Percentiles rank a stretch among this genome's conserved stretches.
phyloP scores from a whole-genome alignment of 371 early-diverging fungal species.

The Actinomortierella ambigua region DNA sequence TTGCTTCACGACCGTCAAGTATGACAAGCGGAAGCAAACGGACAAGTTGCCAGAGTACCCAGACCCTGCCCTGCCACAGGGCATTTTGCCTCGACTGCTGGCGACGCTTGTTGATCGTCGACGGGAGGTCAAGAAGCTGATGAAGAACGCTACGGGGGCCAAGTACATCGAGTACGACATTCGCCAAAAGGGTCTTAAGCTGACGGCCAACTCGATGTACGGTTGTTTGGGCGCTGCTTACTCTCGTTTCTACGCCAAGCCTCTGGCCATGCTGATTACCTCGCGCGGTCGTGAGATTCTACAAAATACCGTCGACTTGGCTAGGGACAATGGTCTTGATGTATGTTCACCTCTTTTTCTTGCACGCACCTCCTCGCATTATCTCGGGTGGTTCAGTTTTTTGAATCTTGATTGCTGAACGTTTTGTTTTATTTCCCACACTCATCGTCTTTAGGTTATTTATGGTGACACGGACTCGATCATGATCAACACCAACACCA shows the following conservation, averaged over 20 bases:
- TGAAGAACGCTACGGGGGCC: slow-evolving; percentile 75
- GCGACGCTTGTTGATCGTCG: slow-evolving; percentile 92
- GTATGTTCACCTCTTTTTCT: slow-evolving; percentile 54
- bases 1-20: slow-evolving; percentile 97
- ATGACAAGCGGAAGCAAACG: slow-evolving; percentile 50
- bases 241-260: slow-evolving; percentile 98
- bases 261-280: slow-evolving; percentile 98
- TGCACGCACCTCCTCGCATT: too few relatives aligned
- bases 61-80: slow-evolving; percentile 63
- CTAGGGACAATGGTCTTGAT: slow-evolving; percentile 77
- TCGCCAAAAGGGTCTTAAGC: slow-evolving; percentile 97
- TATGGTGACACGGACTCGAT: slow-evolving; percentile 99
- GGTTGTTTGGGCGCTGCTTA: slow-evolving; percentile 98
- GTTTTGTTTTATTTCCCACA: background rate
- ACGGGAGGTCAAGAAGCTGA: slow-evolving; percentile 87
- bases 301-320: slow-evolving; percentile 92
- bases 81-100: slow-evolving; percentile 92
- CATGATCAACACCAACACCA: slow-evolving; percentile 97
- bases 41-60: slow-evolving; percentile 85
- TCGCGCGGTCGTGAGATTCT: slow-evolving; percentile 98
- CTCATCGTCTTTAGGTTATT: slow-evolving; percentile 69
- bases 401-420: too few relatives aligned
- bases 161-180: slow-evolving; percentile 84
- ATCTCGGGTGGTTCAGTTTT: too few relatives aligned
- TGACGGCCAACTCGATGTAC: slow-evolving; percentile 99